Conservation (phyloP, 345 rosid species). For the Eucalyptus sideroxylon region DNA sequence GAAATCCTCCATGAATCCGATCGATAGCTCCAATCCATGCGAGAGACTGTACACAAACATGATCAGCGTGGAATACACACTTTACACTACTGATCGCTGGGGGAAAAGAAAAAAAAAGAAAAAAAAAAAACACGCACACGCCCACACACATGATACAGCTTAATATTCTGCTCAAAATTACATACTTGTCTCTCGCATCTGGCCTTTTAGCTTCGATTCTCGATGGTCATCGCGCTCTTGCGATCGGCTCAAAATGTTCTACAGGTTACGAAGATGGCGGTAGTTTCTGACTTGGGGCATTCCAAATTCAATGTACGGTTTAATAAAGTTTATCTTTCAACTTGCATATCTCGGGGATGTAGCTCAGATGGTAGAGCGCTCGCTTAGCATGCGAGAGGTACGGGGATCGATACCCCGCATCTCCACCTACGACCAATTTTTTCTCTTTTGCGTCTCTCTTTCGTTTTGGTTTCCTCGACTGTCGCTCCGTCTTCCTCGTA, state of each 20-base stretch:
- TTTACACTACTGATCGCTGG: neutral
- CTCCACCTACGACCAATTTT: neutral
- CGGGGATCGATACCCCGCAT: constrained; percentile 51
- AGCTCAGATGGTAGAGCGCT: constrained; percentile 79
- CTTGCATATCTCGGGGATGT: constrained; percentile 9
- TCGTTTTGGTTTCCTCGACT: neutral
- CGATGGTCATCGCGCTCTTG: neutral
- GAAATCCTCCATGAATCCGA: neutral
- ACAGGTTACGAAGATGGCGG: neutral
- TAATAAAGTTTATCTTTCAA: rapidly evolving
- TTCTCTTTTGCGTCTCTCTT: neutral
- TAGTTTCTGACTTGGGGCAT: neutral
- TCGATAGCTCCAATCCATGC: neutral
- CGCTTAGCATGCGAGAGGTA: constrained; percentile 63
- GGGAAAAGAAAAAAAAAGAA: too few species aligned
- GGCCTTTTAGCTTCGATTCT: neutral
- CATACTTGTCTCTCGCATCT: neutral
- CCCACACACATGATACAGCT: neutral
- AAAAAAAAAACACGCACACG: rapidly evolving
- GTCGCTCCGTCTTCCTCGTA: neutral
- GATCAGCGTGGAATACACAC: neutral
- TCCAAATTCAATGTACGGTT: rapidly evolving
- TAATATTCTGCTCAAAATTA: neutral
- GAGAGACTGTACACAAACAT: neutral
- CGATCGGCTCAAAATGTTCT: neutral